phyloP scores from a whole-genome alignment of 2,329 filamentous ascomycete species.

The Xylaria sp. region DNA sequence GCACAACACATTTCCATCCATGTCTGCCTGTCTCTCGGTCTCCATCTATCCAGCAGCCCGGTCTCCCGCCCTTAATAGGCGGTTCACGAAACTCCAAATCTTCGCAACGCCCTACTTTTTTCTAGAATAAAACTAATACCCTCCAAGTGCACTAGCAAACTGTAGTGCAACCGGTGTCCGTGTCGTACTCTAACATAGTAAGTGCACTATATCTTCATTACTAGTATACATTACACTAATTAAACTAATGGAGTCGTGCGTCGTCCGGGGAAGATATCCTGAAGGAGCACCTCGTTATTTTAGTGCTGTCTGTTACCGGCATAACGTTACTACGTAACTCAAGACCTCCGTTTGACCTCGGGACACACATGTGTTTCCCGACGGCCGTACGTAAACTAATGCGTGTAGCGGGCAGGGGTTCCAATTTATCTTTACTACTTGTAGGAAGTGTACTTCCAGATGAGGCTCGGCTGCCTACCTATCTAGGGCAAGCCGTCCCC shows the following conservation, averaged over 20 bases:
- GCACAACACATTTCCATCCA: constrained; percentile 10
- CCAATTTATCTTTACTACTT: neutral
- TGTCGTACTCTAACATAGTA: neutral
- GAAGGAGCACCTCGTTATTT: constrained; percentile 10
- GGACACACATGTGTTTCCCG: constrained; percentile 17
- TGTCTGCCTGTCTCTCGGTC: constrained; percentile 15
- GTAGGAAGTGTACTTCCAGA: constrained; percentile 4
- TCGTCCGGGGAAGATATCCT: constrained; percentile 25
- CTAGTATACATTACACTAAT: neutral
- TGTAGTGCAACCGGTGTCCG: constrained; percentile 1
- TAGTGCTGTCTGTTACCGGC: constrained; percentile 21
- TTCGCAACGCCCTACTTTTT: constrained; percentile 20
- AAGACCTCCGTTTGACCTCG: constrained; percentile 8
- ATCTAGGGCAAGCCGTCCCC: constrained; percentile 28
- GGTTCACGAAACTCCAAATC: neutral
- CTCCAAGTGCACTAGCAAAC: constrained; percentile 6
- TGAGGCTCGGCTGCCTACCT: constrained; percentile 31
- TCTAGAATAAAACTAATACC: constrained; percentile 30
- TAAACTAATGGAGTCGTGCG: neutral
- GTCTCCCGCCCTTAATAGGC: constrained; percentile 28
- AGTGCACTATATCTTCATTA: neutral
- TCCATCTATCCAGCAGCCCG: neutral
- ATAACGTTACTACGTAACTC: constrained; percentile 22
- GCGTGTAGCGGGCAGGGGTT: constrained; percentile 9
- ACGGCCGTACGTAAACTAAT: constrained; percentile 23